Base-by-base conservation (phyloP, 306 rosid species). In the Medicago ruthenica region DNA sequence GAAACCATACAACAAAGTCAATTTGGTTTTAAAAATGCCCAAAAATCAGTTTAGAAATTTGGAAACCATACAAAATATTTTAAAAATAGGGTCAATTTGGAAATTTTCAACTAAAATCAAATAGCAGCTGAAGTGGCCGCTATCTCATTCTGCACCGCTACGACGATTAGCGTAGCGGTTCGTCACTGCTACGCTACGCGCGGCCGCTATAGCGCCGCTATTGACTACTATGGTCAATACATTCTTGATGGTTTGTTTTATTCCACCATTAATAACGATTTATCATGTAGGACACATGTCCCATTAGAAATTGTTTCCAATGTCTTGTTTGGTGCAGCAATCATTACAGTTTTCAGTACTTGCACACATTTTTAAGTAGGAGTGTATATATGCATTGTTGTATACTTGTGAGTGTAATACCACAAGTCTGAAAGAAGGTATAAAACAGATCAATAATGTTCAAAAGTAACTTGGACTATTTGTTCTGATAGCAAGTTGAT, bases 251-350 rank as follows among this genome's bases (percentile, higher is more conserved):
- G 62, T 16, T 70, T 63, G 57, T 44, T 40, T 45, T 7, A 27
- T 41, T 72, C 39, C 83, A 66, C 50, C 41, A 45, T 57, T 55
- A 31, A 27, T 14, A 53, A 27, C 53, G 18, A 62, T 24, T 71
- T 40, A 53, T 41, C 60, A 39, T 40, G 17, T 16, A 71, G 36
- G 18, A 62, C 40, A 20, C 5, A 4, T 44, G 7, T 31, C 40
- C 65, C 73, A 40, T 27, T 60, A 40, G 37, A 71, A 37, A 66
- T 57, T 53, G 55, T 27, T 16, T 9, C 54, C 14, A 36, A 41
- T 17, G 60, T 63, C 24, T 58, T 27, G 9, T 79, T 44, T 44
- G 40, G 41, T 22, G 11, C 21, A 7, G 22, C 58, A 67, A 21
- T 10, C 41, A 8, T 5, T 8, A 27, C 8, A 68, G 17, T 42